Conservation (phyloP, 1,139 yeast genomes). For the Kurtzmaniella quercitrusa region DNA sequence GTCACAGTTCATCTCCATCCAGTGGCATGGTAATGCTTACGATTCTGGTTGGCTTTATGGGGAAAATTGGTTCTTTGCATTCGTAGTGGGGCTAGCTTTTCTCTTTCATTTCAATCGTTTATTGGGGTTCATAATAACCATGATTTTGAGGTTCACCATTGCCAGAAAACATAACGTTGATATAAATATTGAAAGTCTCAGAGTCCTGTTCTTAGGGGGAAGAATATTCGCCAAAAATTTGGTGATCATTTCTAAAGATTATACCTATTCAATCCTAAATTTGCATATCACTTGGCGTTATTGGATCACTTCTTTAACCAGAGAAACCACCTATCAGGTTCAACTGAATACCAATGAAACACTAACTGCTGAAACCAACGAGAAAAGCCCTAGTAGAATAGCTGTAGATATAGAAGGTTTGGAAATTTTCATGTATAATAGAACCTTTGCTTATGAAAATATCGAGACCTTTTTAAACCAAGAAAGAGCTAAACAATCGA, state of each 20-base stretch:
- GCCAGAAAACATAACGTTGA: slow-evolving; percentile 60
- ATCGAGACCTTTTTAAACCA: slow-evolving; percentile 45
- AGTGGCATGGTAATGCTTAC: slow-evolving; percentile 16
- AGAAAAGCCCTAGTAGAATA: slow-evolving; percentile 56
- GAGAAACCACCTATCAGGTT: slow-evolving; percentile 37
- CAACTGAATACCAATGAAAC: neutral
- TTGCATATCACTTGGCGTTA: slow-evolving; percentile 86
- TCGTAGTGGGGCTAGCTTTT: slow-evolving; percentile 58
- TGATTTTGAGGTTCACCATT: slow-evolving; percentile 46
- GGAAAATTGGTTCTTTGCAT: slow-evolving; percentile 73
- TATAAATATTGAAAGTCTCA: slow-evolving; percentile 65
- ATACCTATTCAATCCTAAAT: slow-evolving; percentile 63
- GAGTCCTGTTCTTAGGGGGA: slow-evolving; percentile 78
- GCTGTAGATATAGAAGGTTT: slow-evolving; percentile 64
- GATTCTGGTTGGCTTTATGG: slow-evolving; percentile 78
- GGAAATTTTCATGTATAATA: slow-evolving; percentile 77
- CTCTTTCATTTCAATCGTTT: slow-evolving; percentile 75
- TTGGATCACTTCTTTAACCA: slow-evolving; percentile 60
- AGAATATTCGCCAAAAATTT: slow-evolving; percentile 73
- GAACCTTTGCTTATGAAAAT: slow-evolving; percentile 71
- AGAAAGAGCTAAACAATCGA: slow-evolving; percentile 8
- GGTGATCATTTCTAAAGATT: slow-evolving; percentile 65
- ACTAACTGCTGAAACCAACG: slow-evolving; percentile 24
- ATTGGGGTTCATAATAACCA: slow-evolving; percentile 59
- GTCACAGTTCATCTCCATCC: slow-evolving; percentile 21